A percentile compares a stretch with the other conserved stretches of the same genome.
Evolutionary conservation across 2,329 filamentous ascomycete genomes (phyloP).

Genomic region (Cladophialophora psammophila): DNA sequence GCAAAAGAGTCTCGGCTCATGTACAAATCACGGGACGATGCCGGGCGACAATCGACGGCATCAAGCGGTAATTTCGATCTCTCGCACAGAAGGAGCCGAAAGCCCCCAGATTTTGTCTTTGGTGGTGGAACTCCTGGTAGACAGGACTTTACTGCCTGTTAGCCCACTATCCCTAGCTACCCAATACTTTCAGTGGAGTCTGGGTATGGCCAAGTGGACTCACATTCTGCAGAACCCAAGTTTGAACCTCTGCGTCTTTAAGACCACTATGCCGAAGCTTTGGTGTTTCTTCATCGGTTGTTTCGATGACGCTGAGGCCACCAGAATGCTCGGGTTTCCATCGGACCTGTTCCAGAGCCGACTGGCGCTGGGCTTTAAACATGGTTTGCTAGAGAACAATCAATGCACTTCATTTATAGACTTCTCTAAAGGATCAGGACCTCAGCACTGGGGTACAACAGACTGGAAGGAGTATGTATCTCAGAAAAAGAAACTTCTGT

Average conservation of each 20-base stretch:
- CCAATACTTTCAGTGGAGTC: neutral
- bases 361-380: constrained; percentile 4
- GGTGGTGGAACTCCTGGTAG: neutral
- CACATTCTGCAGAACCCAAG: neutral
- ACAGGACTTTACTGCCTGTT: neutral
- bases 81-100: neutral
- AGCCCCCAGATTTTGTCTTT: neutral
- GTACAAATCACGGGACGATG: neutral
- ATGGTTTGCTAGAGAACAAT: neutral
- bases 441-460: no score
- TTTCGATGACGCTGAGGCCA: neutral
- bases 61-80: neutral
- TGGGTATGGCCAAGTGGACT: neutral
- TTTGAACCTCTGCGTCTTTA: neutral
- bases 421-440: no score
- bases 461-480: no score
- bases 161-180: neutral
- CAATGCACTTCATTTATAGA: no score
- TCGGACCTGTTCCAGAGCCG: neutral
- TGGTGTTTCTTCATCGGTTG: neutral
- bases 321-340: constrained; percentile 1
- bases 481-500: no score
- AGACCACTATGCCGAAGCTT: neutral
- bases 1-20: neutral
- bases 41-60: no score